Evolutionary conservation across 345 rosid species (phyloP), one percentile per base, ranked within the genome.

Genomic region (Punica granatum): DNA sequence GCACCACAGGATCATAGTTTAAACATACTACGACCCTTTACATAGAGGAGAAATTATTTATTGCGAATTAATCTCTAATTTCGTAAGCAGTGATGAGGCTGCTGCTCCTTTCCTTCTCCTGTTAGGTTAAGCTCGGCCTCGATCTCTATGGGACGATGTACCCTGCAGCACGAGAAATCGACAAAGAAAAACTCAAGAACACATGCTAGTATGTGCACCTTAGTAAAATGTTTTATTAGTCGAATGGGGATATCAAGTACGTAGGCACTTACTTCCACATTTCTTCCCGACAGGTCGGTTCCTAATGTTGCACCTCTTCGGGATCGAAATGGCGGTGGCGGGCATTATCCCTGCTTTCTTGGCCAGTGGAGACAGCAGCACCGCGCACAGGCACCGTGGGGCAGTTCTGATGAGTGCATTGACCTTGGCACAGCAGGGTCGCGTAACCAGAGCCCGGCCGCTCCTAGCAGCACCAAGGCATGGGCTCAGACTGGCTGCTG

Each of bases 321-420:
- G 98, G 54, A 92, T 77, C 25, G 84, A 69, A 70, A 92, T 81
- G 16, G 95, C 98, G 65, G 82, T 70, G n/a, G 79, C 91, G 14
- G 90, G 95, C 43, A 76, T 88, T 72, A 92, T 86, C 60, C 96
- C 91, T 0, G 92, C 91, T 25, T 78, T 80, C 81, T 84, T 90
- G 16, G 98, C 90, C 79, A 85, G 48, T 34, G 96, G 96, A 14
- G 98, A 92, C 68, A 92, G 67, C 60, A 90, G 59, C 30, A 86
- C 88, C 11, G 95, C 88, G 64, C 95, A 88, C 1, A 90, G 86
- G 56, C 98, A 92, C 72, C 72, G 85, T 0, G 98, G 95, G 7
- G 89, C 72, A n/a, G 91, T 75, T 69, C 69, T 80, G 58, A 90
- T 79, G 64, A 92, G 74, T 11, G 86, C 86, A 36, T 78, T 86